Percentiles rank a stretch among this genome's conserved stretches.
phyloP scores from a whole-genome alignment of 345 rosid species.

The Barbarea vulgaris region DNA sequence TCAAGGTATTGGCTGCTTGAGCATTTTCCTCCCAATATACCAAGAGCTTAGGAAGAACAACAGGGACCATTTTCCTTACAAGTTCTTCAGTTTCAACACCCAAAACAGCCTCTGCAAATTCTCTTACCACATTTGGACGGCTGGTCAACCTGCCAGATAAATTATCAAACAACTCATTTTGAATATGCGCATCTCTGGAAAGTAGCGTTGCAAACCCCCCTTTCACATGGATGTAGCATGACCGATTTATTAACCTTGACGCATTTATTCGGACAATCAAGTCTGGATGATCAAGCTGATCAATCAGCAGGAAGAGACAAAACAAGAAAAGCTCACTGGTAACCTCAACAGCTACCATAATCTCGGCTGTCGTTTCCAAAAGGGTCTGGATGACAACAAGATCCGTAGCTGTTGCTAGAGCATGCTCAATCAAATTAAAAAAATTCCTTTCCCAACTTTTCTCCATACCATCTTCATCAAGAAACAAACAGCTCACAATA shows the following conservation, averaged over 20 bases:
- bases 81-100: constrained; percentile 76
- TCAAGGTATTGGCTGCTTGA: constrained; percentile 58
- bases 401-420: constrained; percentile 63
- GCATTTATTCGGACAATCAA: constrained; percentile 67
- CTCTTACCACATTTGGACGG: constrained; percentile 70
- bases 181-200: constrained; percentile 58
- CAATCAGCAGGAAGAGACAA: constrained; percentile 73
- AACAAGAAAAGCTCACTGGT: constrained; percentile 63
- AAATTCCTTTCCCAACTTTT: constrained; percentile 53
- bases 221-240: constrained; percentile 73
- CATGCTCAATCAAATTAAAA: constrained; percentile 59
- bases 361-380: constrained; percentile 70
- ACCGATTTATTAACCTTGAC: constrained; percentile 68
- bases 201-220: constrained; percentile 72
- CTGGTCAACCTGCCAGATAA: constrained; percentile 62
- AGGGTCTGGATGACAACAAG: constrained; percentile 72
- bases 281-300: constrained; percentile 81
- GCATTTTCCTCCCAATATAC: constrained; percentile 71
- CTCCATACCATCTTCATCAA: constrained; percentile 41
- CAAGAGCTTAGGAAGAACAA: constrained; percentile 90
- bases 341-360: constrained; percentile 74
- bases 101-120: constrained; percentile 89
- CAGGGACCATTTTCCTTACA: constrained; percentile 74
- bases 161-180: constrained; percentile 67
- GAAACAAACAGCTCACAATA: constrained; percentile 58